Evolutionary conservation across 202 grass and related monocot genomes (phyloP).

Genomic region (Setaria italica): DNA sequence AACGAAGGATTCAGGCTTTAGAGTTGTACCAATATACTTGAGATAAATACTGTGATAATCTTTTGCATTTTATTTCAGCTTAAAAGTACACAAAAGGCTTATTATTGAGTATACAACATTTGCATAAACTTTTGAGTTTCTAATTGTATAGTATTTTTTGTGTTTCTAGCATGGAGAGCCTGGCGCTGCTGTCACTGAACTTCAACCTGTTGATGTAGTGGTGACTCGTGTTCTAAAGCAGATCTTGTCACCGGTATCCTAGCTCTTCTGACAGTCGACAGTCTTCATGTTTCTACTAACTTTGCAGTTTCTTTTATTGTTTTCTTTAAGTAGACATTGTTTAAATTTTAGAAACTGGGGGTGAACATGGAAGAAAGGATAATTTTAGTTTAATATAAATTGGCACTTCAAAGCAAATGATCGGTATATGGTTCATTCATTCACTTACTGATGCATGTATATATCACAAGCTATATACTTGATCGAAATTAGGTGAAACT

Average conservation of each 20-base stretch:
- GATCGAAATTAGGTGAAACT: not conserved
- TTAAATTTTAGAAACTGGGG: not conserved
- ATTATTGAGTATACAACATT: constrained; percentile 9
- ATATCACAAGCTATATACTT: not conserved
- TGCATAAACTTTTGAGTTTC: constrained; percentile 13
- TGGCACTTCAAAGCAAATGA: not conserved
- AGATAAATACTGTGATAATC: not conserved
- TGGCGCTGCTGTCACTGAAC: constrained; percentile 64
- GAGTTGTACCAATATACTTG: constrained; percentile 6
- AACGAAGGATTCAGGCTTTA: constrained; percentile 4
- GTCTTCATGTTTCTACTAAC: constrained; percentile 7
- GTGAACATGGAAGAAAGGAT: not conserved
- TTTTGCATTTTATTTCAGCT: not conserved
- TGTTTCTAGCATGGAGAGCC: constrained; percentile 71
- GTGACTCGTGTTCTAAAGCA: constrained; percentile 63
- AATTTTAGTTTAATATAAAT: constrained; percentile 2
- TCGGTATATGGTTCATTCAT: not conserved
- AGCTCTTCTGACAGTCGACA: not conserved
- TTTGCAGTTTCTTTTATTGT: not conserved
- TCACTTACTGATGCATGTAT: not conserved
- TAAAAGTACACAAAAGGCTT: not conserved
- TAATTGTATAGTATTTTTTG: constrained; percentile 3
- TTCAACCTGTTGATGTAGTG: constrained; percentile 68
- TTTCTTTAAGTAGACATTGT: not conserved
- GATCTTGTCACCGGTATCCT: constrained; percentile 65